Evolutionary conservation across 306 rosid species (phyloP), one percentile per base, ranked within the genome.

Genomic region (Quercus aquifolioides): DNA sequence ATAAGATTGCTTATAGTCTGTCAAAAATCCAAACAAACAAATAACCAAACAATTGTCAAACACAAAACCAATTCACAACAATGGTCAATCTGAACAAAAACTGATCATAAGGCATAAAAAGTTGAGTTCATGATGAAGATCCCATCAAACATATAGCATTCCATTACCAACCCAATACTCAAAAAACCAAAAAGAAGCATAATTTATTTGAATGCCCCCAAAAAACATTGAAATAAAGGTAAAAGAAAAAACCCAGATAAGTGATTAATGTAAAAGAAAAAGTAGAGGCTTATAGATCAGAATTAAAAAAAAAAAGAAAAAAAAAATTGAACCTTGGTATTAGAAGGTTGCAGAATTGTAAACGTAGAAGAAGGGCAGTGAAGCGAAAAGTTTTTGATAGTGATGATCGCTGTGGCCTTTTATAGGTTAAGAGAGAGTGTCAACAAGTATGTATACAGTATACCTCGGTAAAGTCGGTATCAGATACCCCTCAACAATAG

Each of bases 1-100:
- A 83, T 41, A 41, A 76, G 54, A 67, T 74, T 4, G 70, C 38
- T 19, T 69, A 28, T 59, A 21, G 17, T 74, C 84, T 77, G 82
- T 56, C 76, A 49, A 74, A 78, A 69, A 79, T 58, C 73, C 67
- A 60, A 79, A 77, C 69, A 84, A 51, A 20, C 31, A 59, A 46
- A 79, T 60, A 46, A 74, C 17, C 74, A 74, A 5, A 49, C 83
- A 55, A 8, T 2, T 25, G 4, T 8, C n/a, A 11, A 25, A 64
- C 68, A 72, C 49, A 56, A 74, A 75, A 75, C 73, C 46, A 12
- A 15, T 23, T 52, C 67, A 31, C 55, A 68, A 68, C 38, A 20
- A 43, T 8, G 14, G 71, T 18, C 71, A 25, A 60, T 74, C 13
- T 1, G 10, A 71, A 70, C 11, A 30, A 67, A 75, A 81, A 63